phyloP scores from a whole-genome alignment of 108 stramenopile genomes.

The Pseudonitzschia pungens region DNA sequence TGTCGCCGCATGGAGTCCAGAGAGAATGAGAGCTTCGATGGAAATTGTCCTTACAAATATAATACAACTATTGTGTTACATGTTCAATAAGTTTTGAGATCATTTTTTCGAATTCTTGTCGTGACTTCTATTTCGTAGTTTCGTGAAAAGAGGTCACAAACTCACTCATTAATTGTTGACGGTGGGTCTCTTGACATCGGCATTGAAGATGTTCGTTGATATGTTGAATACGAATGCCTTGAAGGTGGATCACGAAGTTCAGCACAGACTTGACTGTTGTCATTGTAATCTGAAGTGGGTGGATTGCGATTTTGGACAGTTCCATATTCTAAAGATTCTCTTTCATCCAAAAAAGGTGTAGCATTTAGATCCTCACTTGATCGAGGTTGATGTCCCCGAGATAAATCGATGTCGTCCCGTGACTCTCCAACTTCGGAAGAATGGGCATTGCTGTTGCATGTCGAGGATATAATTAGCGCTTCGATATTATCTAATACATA shows the following conservation, averaged over 20 bases:
- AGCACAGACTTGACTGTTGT: background rate
- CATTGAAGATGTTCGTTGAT: background rate
- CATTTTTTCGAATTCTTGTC: background rate
- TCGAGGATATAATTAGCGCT: background rate
- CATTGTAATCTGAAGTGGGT: background rate
- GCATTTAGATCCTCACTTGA: background rate
- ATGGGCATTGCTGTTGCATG: background rate
- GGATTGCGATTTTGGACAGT: background rate
- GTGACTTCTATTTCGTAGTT: background rate
- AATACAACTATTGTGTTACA: too few relatives aligned
- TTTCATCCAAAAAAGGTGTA: background rate
- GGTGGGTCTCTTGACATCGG: constrained; percentile 6
- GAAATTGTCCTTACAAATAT: too few relatives aligned
- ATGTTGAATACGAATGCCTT: constrained; percentile 3
- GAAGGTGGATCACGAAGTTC: constrained; percentile 5
- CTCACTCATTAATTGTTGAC: background rate
- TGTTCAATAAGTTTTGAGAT: too few relatives aligned
- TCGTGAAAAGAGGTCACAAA: background rate
- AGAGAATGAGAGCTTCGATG: too few relatives aligned
- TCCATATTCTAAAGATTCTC: background rate
- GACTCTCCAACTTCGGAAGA: background rate
- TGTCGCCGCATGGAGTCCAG: too few relatives aligned
- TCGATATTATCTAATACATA: background rate
- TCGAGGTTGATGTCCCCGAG: background rate
- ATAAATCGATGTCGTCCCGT: background rate